These are phyloP conservation scores for Xylaria telfairii DNA, from an alignment of 495 filamentous ascomycete species.

Conservation along the genomic window DNA sequence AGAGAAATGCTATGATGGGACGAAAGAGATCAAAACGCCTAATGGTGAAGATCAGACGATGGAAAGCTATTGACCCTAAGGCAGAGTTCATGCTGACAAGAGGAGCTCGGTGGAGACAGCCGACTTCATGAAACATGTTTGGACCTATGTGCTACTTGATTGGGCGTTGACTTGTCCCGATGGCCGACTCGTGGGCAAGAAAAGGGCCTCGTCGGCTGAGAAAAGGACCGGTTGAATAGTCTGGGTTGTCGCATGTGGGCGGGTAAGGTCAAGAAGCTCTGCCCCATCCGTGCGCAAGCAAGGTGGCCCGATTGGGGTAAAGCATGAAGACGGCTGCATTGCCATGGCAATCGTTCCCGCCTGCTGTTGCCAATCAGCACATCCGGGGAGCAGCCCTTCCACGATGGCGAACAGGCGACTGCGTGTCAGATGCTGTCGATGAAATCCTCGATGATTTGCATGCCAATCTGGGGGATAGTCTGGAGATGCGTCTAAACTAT, in stretches of 20 bases:
- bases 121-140: not conserved
- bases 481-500: not conserved
- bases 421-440: slow-evolving; percentile 19
- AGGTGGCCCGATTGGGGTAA: slow-evolving; percentile 18
- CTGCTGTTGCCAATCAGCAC: slow-evolving; percentile 15
- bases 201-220: not conserved
- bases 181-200: not conserved
- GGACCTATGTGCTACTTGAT: not conserved
- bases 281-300: slow-evolving; percentile 24
- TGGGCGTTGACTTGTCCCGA: not conserved
- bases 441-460: slow-evolving; percentile 17
- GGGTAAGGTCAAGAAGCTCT: slow-evolving; percentile 12
- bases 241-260: slow-evolving; percentile 21
- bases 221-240: slow-evolving; percentile 23
- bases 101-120: slow-evolving; percentile 1
- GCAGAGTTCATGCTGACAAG: slow-evolving; percentile 3
- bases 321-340: slow-evolving; percentile 20
- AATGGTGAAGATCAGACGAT: slow-evolving; percentile 23
- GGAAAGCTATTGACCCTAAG: not conserved
- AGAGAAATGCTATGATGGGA: slow-evolving; percentile 13
- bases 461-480: slow-evolving; percentile 24
- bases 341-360: slow-evolving; percentile 1
- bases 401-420: not conserved
- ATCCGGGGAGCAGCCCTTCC: not conserved
- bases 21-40: slow-evolving; percentile 19